A percentile compares a stretch with the other conserved stretches of the same genome.
phyloP scores from a whole-genome alignment of 2,329 filamentous ascomycete species.

The Aspergillus thermomutatus region DNA sequence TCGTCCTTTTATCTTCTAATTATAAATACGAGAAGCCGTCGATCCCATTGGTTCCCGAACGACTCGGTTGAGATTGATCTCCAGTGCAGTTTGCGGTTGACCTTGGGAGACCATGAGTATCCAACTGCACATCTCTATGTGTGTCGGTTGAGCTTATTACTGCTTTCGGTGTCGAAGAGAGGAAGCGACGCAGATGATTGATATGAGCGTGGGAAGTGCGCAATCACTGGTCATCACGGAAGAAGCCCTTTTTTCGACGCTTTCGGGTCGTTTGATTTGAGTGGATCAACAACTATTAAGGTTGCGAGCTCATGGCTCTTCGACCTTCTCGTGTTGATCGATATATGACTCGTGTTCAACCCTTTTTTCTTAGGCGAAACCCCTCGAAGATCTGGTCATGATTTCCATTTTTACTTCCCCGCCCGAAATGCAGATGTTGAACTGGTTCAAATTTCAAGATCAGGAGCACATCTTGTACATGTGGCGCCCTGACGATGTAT shows the following conservation, averaged over 20 bases:
- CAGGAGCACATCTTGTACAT: not conserved
- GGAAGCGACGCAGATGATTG: not conserved
- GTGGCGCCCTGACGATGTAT: not conserved
- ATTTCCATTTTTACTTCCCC: not conserved
- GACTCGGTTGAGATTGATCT: not conserved
- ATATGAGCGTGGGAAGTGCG: not conserved
- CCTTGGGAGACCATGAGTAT: not conserved
- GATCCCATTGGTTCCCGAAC: constrained; percentile 7
- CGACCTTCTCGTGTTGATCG: not conserved
- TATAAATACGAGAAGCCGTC: constrained; percentile 17
- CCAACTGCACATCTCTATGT: not conserved
- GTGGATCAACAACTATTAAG: not conserved
- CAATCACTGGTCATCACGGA: not conserved
- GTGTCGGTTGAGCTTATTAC: not conserved
- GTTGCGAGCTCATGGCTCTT: not conserved
- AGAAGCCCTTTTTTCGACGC: not conserved
- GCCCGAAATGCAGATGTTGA: not conserved
- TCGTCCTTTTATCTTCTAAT: constrained; percentile 13
- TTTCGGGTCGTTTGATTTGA: not conserved
- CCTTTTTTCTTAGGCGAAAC: not conserved
- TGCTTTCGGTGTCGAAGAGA: not conserved
- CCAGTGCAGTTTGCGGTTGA: not conserved
- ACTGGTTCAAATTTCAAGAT: not conserved
- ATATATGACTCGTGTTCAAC: not conserved
- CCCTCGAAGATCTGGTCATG: not conserved